Conservation (phyloP, 2,329 filamentous ascomycete species). For the Botrytis galanthina region DNA sequence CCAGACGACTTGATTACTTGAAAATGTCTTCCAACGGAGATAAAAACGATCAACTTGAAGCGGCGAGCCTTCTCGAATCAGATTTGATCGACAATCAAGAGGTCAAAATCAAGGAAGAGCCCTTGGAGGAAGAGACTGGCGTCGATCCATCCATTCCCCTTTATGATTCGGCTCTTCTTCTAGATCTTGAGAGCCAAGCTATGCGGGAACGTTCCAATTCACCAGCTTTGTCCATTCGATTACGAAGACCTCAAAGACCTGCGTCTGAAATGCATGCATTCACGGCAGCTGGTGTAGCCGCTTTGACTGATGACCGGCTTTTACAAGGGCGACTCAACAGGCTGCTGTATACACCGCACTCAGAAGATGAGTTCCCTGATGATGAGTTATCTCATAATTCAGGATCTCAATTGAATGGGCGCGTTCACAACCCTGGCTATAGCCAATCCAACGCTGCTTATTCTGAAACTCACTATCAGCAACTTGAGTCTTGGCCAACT, state of each 20-base stretch:
- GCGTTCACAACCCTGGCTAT: neutral
- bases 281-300: neutral
- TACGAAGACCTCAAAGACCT: neutral
- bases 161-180: neutral
- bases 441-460: accelerated
- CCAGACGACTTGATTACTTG: neutral
- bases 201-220: neutral
- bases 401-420: neutral
- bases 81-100: neutral
- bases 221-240: neutral
- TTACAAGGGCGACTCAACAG: neutral
- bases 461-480: neutral
- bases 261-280: neutral
- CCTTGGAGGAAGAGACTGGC: neutral
- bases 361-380: neutral
- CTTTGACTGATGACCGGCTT: neutral
- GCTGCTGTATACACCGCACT: neutral
- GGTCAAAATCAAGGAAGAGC: neutral
- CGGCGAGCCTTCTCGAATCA: neutral
- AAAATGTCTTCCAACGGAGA: neutral
- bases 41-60: neutral
- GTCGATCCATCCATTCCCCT: neutral
- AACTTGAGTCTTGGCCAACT: neutral
- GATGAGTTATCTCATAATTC: neutral
- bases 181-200: neutral